These are phyloP conservation scores for Phytophthora palmivora DNA, from an alignment of 352 stramenopile genomes.

Conservation along the genomic window DNA sequence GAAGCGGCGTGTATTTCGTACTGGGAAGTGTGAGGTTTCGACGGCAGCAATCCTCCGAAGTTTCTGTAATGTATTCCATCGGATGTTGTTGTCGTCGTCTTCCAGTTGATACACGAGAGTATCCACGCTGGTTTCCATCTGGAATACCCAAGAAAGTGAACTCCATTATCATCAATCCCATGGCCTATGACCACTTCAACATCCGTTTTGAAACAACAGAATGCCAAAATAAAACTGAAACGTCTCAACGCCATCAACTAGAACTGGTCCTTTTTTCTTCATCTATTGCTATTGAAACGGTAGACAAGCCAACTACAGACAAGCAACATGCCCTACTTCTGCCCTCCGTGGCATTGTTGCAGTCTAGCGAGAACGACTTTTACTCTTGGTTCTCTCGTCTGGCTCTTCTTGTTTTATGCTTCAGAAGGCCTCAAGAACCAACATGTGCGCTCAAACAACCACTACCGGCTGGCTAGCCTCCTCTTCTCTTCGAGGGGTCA, in stretches of 20 bases:
- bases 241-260: conserved; percentile 13
- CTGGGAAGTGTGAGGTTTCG: conserved; percentile 66
- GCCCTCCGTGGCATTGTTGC: conserved; percentile 5
- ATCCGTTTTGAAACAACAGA: conserved; percentile 38
- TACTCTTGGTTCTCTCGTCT: conserved; percentile 27
- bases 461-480: conserved; percentile 24
- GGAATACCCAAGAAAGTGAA: conserved; percentile 9
- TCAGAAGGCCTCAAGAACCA: conserved; percentile 31
- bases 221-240: conserved; percentile 35
- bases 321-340: conserved; percentile 22
- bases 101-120: conserved; percentile 85
- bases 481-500: conserved; percentile 43
- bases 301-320: conserved; percentile 21
- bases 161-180: conserved; percentile 25
- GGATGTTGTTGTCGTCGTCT: conserved; percentile 66
- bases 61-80: conserved; percentile 61
- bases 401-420: conserved; percentile 28
- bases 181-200: conserved; percentile 11
- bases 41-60: conserved; percentile 74
- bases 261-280: conserved; percentile 18
- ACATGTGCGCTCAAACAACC: conserved; percentile 22
- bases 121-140: conserved; percentile 67
- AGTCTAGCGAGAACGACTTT: conserved; percentile 23
- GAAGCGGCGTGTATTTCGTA: conserved; percentile 77
- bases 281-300: conserved; percentile 26